Base-by-base conservation (phyloP, 1,284 basidiomycete genomes). In the Athelia sp. region DNA sequence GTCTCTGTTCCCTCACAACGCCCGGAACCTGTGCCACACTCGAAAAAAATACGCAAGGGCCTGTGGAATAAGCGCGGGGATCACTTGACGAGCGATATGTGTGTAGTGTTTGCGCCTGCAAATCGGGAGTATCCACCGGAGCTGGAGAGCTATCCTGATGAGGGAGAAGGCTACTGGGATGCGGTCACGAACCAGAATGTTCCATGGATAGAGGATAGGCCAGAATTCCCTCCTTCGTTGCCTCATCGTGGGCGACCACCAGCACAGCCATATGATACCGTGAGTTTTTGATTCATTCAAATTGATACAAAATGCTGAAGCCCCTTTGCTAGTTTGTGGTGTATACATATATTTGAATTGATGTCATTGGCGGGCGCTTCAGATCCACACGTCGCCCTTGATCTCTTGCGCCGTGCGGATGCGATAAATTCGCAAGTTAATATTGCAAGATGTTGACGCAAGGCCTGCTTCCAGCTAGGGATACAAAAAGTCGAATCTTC, bases 21-120 rank as follows among this genome's bases (percentile, higher is more conserved):
- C 42, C 57, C 53, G 6, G 57, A 55, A 32, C 62, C 66, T 6
- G 47, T 61, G 2, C 55, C 22, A 1, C 64, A 65, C n/a, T 26
- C 51, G 8, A 62, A 53, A 52, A 34, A 34, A 34, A 54, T 74
- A 14, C 79, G 85, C 10, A 61, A 62, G 22, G 84, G 85, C 1
- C 79, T 70, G 55, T 87, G 85, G 85, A 87, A 87, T 54, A 61
- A 73, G 21, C 78, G 84, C 2, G 84, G 84, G 0, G 84, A 87
- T 61, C 78, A 86, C 55, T 70, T 85, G 47, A 79, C 81, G 19
- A 52, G 64, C 19, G 68, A 70, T 19, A 68, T 70, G 43, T 79
- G 67, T 54, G 69, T 87, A 51, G 82, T 88, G 23, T 85, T 81
- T 50, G 82, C 81, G 9, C 85, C 85, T 2, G 63, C 62, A 1